A percentile compares a stretch with the other conserved stretches of the same genome.
Conservation (phyloP, 2,329 filamentous ascomycete genomes). For the Talaromyces sp. region DNA sequence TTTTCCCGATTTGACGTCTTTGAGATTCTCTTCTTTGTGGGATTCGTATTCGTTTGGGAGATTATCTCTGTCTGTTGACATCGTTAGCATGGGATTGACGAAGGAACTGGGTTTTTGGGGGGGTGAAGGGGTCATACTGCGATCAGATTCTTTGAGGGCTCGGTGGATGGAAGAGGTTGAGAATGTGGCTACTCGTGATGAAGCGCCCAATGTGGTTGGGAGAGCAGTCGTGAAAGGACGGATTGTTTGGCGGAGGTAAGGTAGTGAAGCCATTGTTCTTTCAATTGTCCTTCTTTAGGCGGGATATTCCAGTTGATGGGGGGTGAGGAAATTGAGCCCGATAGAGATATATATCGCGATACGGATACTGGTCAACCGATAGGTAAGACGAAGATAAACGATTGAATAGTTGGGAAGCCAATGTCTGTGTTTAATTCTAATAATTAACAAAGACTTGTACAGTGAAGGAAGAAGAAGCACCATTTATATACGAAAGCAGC, state of each 20-base stretch:
- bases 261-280: conserved; percentile 1
- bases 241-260: conserved; percentile 6
- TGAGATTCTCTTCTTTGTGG: conserved; percentile 61
- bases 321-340: neutral
- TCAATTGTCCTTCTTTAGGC: neutral
- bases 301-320: too few relatives aligned
- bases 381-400: neutral
- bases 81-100: neutral
- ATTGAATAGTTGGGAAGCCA: neutral
- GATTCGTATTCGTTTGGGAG: conserved; percentile 45
- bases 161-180: conserved; percentile 23
- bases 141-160: conserved; percentile 36
- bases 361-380: neutral
- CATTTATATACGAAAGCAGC: neutral
- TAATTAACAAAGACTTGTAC: neutral
- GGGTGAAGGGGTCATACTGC: conserved; percentile 24
- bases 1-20: conserved; percentile 55
- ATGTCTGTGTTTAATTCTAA: neutral
- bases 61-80: conserved; percentile 39
- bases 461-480: neutral
- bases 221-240: neutral
- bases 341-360: neutral
- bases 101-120: too few relatives aligned
- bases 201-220: neutral
- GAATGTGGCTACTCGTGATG: neutral